Evolutionary conservation across 2,329 filamentous ascomycete genomes (phyloP).

Genomic region (Onygena corvina): DNA sequence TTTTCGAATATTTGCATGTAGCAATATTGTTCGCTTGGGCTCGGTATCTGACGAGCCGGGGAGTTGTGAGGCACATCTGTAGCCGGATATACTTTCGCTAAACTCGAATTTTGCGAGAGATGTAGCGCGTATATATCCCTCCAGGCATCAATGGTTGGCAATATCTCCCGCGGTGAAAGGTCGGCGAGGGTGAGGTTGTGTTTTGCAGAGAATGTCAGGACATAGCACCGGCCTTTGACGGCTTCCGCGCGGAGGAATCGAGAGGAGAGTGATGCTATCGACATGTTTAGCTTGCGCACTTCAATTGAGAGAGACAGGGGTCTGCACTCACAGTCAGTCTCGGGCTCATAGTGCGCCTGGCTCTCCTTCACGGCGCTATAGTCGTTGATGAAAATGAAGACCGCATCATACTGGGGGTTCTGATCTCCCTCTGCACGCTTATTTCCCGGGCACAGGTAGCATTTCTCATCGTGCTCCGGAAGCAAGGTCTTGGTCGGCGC

Average conservation of each 20-base stretch:
- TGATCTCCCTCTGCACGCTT: constrained; percentile 70
- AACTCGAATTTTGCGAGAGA: constrained; percentile 57
- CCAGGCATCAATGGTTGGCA: constrained; percentile 81
- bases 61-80: constrained; percentile 42
- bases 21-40: constrained; percentile 63
- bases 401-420: constrained; percentile 77
- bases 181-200: constrained; percentile 91
- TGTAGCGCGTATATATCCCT: constrained; percentile 78
- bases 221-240: constrained; percentile 92
- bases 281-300: neutral
- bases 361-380: constrained; percentile 93
- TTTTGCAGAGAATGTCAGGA: constrained; percentile 81
- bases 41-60: constrained; percentile 34
- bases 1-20: constrained; percentile 99
- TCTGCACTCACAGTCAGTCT: constrained; percentile 37
- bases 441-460: constrained; percentile 91
- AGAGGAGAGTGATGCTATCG: constrained; percentile 44
- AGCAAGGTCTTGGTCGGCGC: constrained; percentile 53
- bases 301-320: neutral
- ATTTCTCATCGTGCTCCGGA: constrained; percentile 77
- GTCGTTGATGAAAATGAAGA: constrained; percentile 93
- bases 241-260: constrained; percentile 69
- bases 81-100: constrained; percentile 39
- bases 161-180: constrained; percentile 61
- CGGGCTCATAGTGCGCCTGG: constrained; percentile 62